Base-by-base conservation (phyloP, 441 rosid genomes). In the Aleurites moluccanus region DNA sequence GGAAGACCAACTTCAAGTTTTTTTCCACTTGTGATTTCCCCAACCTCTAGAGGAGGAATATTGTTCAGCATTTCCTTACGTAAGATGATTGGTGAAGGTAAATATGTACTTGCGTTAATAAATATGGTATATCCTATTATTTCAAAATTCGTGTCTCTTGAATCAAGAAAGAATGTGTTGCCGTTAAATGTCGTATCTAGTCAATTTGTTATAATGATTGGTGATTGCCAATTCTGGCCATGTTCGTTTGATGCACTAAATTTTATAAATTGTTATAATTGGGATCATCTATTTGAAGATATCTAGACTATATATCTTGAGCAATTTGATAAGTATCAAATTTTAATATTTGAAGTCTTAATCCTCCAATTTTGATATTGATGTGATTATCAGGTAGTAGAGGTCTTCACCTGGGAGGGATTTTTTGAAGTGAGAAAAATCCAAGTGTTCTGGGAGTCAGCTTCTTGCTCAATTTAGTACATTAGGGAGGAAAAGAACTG, bases 1-100 rank as follows among this genome's bases (percentile, higher is more conserved):
- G 92, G 99, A 85, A 94, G 99, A 77, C 98, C 98, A 35, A 80
- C 88, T 75, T 83, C 90, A 57, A 82, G 88, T 78, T 90, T 91
- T 82, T 92, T 91, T 75, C 99, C 99, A 4, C 97, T 94, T 69
- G 81, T 83, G 77, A 84, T 91, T 76, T 91, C 98, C 78, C 90
- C 98, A 62, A 84, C 85, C 66, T 91, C 98, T 70, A 91, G 86
- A 78, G 91, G 92, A 11, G 98, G 96, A 80, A 83, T 96, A 64
- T 80, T 91, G 70, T 96, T 96, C 86, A 88, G 87, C 75, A 85
- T 94, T 83, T 76, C 90, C 85, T 75, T 86, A 64, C 91, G 85
- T 73, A 89, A 87, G 80, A 84, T 79, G 67, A 75, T 35, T 77
- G 65, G 85, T 66, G 85, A 81, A 86, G 92, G 92, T 91, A 27